phyloP scores from a whole-genome alignment of 78 protist species.

The Dictyostelium brefeldianum region DNA sequence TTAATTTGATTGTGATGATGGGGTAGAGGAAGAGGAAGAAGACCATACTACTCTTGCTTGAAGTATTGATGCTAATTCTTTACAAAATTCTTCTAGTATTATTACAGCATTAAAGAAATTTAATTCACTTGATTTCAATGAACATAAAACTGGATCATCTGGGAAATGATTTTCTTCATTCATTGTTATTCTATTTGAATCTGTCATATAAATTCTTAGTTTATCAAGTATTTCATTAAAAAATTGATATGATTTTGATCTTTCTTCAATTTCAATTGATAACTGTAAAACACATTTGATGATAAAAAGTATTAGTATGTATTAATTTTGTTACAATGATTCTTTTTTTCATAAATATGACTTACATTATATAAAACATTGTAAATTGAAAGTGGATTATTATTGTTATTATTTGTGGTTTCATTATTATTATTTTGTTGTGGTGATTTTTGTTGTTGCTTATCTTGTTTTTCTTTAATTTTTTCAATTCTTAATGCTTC shows the following conservation, averaged over 20 bases:
- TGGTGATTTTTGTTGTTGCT: not conserved
- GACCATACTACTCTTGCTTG: conserved; percentile 69
- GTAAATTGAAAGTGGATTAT: conserved; percentile 40
- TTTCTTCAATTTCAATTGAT: conserved; percentile 66
- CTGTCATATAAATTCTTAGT: conserved; percentile 56
- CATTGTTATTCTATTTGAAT: conserved; percentile 4
- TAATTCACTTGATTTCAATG: conserved; percentile 11
- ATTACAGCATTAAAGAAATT: conserved; percentile 50
- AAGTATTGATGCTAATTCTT: conserved; percentile 69
- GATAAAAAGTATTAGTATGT: not conserved
- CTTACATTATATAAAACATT: conserved; percentile 40
- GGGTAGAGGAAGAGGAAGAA: too few relatives aligned
- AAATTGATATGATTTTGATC: conserved; percentile 22
- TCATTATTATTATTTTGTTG: not conserved
- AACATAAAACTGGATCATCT: conserved; percentile 8
- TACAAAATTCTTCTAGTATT: conserved; percentile 74
- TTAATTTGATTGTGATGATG: too few relatives aligned
- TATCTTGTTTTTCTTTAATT: not conserved
- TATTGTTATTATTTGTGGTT: not conserved
- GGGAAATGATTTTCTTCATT: conserved; percentile 28
- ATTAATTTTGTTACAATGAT: too few relatives aligned
- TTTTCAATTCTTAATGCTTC: not conserved
- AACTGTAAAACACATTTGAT: too few relatives aligned
- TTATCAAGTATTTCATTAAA: conserved; percentile 55
- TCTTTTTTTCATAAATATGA: too few relatives aligned